A percentile compares a stretch with the other conserved stretches of the same genome.
Evolutionary conservation across 257 asterid genomes (phyloP).

Genomic region (Solanum sejunctum): DNA sequence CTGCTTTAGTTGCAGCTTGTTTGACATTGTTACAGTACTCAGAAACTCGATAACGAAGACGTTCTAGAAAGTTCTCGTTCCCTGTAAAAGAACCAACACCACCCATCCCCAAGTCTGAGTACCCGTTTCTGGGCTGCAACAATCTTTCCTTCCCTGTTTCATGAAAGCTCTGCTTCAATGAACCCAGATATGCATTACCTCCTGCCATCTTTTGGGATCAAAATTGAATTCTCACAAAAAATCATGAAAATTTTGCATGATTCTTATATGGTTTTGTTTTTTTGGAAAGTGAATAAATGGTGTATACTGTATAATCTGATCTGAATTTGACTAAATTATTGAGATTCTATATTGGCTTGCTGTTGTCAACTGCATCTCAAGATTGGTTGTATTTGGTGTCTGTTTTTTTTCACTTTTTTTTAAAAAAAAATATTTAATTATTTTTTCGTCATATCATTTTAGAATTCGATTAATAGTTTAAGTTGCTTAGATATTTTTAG

Average conservation of each 20-base stretch:
- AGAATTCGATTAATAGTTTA: background rate
- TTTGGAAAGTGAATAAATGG: background rate
- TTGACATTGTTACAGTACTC: background rate
- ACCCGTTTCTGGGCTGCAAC: constrained; percentile 27
- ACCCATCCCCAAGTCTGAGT: constrained; percentile 34
- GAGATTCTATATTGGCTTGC: background rate
- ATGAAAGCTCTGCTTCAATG: constrained; percentile 52
- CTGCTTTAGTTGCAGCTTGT: constrained; percentile 1
- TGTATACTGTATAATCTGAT: background rate
- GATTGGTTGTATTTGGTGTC: background rate
- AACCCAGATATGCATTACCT: constrained; percentile 25
- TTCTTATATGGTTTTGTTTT: background rate
- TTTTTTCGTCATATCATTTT: no score
- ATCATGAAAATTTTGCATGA: background rate
- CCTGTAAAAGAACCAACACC: constrained; percentile 3
- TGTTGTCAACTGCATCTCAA: background rate
- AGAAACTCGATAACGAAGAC: constrained; percentile 9
- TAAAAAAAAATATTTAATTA: background rate
- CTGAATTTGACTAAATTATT: background rate
- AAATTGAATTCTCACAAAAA: background rate
- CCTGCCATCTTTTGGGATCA: constrained; percentile 30
- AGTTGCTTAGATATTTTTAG: no score
- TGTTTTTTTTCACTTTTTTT: background rate
- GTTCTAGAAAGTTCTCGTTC: constrained; percentile 17
- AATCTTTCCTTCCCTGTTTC: constrained; percentile 46